Conservation (phyloP, 1,139 yeast species). For the Saccharomycopsis phalli region DNA sequence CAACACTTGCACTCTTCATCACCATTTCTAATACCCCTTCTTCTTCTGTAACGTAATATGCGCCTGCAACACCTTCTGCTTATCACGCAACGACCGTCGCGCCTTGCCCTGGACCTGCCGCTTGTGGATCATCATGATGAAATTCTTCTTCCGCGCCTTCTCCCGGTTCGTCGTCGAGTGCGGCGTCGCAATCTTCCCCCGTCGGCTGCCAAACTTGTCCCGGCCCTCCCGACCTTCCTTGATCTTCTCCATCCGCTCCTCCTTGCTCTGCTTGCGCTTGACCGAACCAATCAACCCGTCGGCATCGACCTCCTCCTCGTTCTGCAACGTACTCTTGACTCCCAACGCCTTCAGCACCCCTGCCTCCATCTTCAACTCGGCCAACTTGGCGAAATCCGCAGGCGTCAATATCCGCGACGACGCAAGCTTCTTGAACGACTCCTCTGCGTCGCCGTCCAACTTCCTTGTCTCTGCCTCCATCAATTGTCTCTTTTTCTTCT, state of each 20-base stretch:
- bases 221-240: constrained; percentile 91
- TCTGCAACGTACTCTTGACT: constrained; percentile 28
- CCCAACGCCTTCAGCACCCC: constrained; percentile 76
- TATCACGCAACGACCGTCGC: constrained; percentile 79
- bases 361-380: constrained; percentile 75
- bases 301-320: constrained; percentile 84
- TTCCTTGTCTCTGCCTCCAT: constrained; percentile 22
- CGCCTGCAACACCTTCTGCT: constrained; percentile 77
- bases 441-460: constrained; percentile 28
- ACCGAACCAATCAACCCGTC: constrained; percentile 70
- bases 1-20: too few species aligned
- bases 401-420: constrained; percentile 81
- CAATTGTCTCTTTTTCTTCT: constrained; percentile 18
- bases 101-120: constrained; percentile 90
- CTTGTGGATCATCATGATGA: constrained; percentile 97
- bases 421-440: constrained; percentile 56
- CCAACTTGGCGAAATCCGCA: constrained; percentile 92
- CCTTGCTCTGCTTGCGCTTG: constrained; percentile 79
- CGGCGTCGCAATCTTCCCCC: constrained; percentile 68
- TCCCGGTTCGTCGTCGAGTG: constrained; percentile 93
- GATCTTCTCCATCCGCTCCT: constrained; percentile 81
- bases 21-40: constrained; percentile 53
- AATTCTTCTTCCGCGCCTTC: constrained; percentile 96
- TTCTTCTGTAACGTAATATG: constrained; percentile 86
- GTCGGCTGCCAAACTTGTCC: constrained; percentile 80